These are phyloP conservation scores for Eimeria sp. DNA, from an alignment of 169 alveolate genomes.

Conservation along the genomic window DNA sequence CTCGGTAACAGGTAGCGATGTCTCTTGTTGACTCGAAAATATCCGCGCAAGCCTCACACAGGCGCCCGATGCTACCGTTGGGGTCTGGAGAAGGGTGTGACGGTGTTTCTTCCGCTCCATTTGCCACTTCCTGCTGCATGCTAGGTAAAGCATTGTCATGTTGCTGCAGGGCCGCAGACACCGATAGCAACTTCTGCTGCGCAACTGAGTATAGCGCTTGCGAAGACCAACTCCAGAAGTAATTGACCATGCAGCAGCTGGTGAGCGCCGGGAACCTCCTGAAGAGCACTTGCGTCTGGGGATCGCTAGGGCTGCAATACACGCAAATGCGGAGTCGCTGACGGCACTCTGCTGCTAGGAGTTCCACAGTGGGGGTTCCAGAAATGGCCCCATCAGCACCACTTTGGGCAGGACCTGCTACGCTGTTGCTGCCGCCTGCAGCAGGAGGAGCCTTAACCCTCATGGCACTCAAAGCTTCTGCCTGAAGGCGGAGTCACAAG, in stretches of 20 bases:
- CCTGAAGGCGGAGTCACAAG: slow-evolving; percentile 16
- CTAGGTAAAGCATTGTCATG: slow-evolving; percentile 26
- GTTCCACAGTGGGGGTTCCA: background rate
- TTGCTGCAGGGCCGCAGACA: slow-evolving; percentile 47
- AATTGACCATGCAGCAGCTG: slow-evolving; percentile 98
- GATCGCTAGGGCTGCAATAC: slow-evolving; percentile 52
- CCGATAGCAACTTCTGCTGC: slow-evolving; percentile 31
- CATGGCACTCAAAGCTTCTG: slow-evolving; percentile 51
- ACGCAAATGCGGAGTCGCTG: slow-evolving; percentile 62
- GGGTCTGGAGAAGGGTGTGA: background rate
- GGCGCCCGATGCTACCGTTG: background rate
- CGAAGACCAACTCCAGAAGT: slow-evolving; percentile 96
- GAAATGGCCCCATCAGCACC: background rate
- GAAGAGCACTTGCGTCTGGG: slow-evolving; percentile 54
- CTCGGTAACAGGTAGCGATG: slow-evolving; percentile 89
- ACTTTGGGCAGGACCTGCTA: background rate
- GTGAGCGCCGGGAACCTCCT: slow-evolving; percentile 98
- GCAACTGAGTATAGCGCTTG: slow-evolving; percentile 90
- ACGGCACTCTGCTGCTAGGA: slow-evolving; percentile 63
- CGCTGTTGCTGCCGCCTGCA: background rate
- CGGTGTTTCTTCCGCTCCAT: background rate
- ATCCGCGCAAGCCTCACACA: slow-evolving; percentile 91
- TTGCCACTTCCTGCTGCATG: background rate
- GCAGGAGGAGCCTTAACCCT: background rate
- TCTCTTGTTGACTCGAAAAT: slow-evolving; percentile 94